Percentiles rank a stretch among this genome's conserved stretches.
These are phyloP conservation scores for Ammopiptanthus mongolicus DNA, from an alignment of 306 rosid species.

Conservation along the genomic window DNA sequence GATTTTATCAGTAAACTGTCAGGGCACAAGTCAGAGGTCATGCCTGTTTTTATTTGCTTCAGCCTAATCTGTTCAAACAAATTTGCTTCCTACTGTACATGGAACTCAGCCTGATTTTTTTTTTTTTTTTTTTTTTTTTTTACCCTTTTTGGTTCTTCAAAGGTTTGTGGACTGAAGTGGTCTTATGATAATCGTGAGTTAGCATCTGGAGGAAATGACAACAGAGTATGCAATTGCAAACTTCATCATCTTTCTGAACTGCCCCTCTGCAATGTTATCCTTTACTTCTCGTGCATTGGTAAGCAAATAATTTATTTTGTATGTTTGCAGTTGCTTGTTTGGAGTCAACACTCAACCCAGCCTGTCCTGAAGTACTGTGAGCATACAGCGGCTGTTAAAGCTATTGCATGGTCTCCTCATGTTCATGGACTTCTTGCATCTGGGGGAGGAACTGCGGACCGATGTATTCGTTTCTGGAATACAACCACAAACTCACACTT, in stretches of 20 bases:
- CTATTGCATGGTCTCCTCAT: slow-evolving; percentile 97
- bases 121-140: slow-evolving; percentile 21
- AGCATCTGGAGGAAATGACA: slow-evolving; percentile 94
- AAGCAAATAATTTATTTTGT: slow-evolving; percentile 10
- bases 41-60: slow-evolving; percentile 8
- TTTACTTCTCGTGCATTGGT: not conserved
- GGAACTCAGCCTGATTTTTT: not conserved
- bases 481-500: slow-evolving; percentile 83
- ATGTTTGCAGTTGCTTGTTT: slow-evolving; percentile 64
- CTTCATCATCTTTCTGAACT: not conserved
- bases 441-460: slow-evolving; percentile 93
- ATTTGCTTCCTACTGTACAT: not conserved
- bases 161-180: slow-evolving; percentile 97
- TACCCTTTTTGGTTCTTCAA: not conserved
- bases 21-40: slow-evolving; percentile 93
- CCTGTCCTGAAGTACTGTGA: slow-evolving; percentile 78
- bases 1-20: slow-evolving; percentile 81
- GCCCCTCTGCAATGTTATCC: not conserved
- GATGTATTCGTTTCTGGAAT: slow-evolving; percentile 92
- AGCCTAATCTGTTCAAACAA: slow-evolving; percentile 6
- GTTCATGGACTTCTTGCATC: slow-evolving; percentile 93
- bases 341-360: slow-evolving; percentile 87
- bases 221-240: slow-evolving; percentile 50
- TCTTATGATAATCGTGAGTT: slow-evolving; percentile 85
- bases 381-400: slow-evolving; percentile 96